phyloP scores from a whole-genome alignment of 2,329 filamentous ascomycete genomes.

The Penicillium rolfsii region DNA sequence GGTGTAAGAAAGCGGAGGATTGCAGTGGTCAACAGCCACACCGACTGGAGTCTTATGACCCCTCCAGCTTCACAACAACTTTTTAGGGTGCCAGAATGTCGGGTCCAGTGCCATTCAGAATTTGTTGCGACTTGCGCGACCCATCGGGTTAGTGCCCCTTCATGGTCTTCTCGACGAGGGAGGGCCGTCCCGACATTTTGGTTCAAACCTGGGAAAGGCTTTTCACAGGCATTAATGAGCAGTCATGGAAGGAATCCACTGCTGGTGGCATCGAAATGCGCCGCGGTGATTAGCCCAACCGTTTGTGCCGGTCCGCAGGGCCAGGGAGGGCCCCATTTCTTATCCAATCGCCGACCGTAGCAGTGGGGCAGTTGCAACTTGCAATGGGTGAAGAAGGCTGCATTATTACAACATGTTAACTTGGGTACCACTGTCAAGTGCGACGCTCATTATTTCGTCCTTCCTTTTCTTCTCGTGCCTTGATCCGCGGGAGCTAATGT shows the following conservation, averaged over 20 bases:
- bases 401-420: not conserved
- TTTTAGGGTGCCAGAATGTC: constrained; percentile 21
- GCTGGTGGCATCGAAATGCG: constrained; percentile 9
- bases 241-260: constrained; percentile 4
- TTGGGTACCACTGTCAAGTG: not conserved
- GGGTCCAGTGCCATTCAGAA: constrained; percentile 14
- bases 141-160: not conserved
- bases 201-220: constrained; percentile 12
- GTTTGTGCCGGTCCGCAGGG: constrained; percentile 13
- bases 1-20: constrained; percentile 18
- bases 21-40: constrained; percentile 16
- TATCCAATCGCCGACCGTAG: constrained; percentile 15
- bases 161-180: not conserved
- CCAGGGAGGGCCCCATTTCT: constrained; percentile 7
- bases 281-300: constrained; percentile 12
- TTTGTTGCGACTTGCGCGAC: not conserved
- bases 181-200: constrained; percentile 12
- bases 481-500: not conserved
- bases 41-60: constrained; percentile 28
- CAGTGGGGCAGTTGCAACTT: not conserved
- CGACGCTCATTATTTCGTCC: not conserved
- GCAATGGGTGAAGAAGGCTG: constrained; percentile 7
- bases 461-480: not conserved
- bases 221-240: constrained; percentile 4
- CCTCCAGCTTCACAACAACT: constrained; percentile 22